Base-by-base conservation (phyloP, 2,329 filamentous ascomycete species). In the Fusarium zealandicum region DNA sequence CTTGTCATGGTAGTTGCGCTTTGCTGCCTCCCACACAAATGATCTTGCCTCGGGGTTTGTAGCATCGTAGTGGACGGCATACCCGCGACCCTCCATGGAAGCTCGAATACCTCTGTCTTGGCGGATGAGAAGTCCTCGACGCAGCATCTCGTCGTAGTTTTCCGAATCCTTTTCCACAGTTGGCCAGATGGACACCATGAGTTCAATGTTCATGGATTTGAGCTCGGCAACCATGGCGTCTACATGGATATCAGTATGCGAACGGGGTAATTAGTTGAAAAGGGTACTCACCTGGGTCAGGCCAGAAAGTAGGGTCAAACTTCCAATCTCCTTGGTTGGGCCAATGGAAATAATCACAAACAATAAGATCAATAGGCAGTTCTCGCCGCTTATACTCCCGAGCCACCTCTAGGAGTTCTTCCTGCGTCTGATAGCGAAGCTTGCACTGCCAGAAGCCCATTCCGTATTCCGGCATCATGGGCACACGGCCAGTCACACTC, bases 151-250 rank as follows among this genome's bases (percentile, higher is more conserved):
- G 1, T 76, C 62, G 63, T 81, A 88, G 66, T 87, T 87, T 35
- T 85, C 81, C 0, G 81, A 84, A 2, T 69, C 65, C 11, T 76
- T 78, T 46, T 88, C 84, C 1, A 89, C 85, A 0, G 85, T 88
- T 0, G 86, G 86, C 86, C 87, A 89, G 60, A 89, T 81, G 0
- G 84, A 88, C 1, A 89, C 83, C 85, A 89, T 89, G 3, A 88
- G 76, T 64, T 89, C 85, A 38, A 89, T 80, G 0, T 78, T 76
- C 54, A 89, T 69, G 0, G 78, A 75, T 35, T 82, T 76, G 1
- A 89, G 76, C 67, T 89, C 86, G 32, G 76, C 73, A 17, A 88
- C 75, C 86, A 89, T 89, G 4, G 82, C 82, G 38, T 83, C 83
- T 70, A 18, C 20, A 35, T 6, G 1, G 5, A 10, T 12, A 13